phyloP scores from a whole-genome alignment of 208 protist genomes.

The Crithidia fasciculata region DNA sequence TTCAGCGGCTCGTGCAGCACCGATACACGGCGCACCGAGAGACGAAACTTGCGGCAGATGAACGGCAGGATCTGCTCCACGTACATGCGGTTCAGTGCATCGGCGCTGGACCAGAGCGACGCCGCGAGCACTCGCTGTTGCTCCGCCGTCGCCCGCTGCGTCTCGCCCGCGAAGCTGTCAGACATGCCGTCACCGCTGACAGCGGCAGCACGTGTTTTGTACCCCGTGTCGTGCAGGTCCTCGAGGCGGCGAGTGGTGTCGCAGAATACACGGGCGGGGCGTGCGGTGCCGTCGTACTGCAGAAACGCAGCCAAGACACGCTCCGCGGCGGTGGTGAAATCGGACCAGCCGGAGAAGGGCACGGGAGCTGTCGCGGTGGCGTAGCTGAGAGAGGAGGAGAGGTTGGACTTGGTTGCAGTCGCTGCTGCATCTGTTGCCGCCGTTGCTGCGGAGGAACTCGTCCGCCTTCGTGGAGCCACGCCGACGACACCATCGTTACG shows the following conservation, averaged over 20 bases:
- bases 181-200: neutral
- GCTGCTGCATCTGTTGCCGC: neutral
- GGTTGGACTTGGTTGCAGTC: neutral
- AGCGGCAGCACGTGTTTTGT: neutral
- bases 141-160: neutral
- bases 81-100: slow-evolving; percentile 36
- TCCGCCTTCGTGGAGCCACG: too few species aligned
- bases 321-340: slow-evolving; percentile 39
- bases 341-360: slow-evolving; percentile 1
- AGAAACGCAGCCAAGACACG: slow-evolving; percentile 44
- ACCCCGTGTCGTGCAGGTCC: slow-evolving; percentile 4
- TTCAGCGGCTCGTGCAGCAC: slow-evolving; percentile 37
- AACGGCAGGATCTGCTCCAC: slow-evolving; percentile 40
- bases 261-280: slow-evolving; percentile 33
- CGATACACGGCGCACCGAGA: slow-evolving; percentile 15
- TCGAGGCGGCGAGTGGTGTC: slow-evolving; percentile 10
- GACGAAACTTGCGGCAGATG: slow-evolving; percentile 52
- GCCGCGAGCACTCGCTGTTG: slow-evolving; percentile 12
- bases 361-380: neutral
- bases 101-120: slow-evolving; percentile 35
- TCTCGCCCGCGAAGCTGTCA: neutral
- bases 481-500: too few species aligned
- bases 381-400: slow-evolving; percentile 1
- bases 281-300: slow-evolving; percentile 49
- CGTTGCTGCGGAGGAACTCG: neutral